These are phyloP conservation scores for Nakazawaea wickerhamii DNA, from an alignment of 805 yeast species.

Conservation along the genomic window DNA sequence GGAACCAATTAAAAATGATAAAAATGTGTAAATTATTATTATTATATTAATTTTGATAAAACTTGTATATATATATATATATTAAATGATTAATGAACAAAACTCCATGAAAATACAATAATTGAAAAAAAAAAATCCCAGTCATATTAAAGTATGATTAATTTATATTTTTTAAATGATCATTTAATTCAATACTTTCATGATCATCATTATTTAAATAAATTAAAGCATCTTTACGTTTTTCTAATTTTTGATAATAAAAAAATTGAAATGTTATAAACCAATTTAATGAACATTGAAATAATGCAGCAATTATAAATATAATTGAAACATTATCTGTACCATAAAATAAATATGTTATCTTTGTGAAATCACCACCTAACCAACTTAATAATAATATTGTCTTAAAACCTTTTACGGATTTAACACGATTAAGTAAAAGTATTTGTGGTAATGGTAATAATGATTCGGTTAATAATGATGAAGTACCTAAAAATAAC, in stretches of 20 bases:
- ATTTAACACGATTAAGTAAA: conserved; percentile 57
- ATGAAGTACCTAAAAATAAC: conserved; percentile 26
- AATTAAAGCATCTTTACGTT: conserved; percentile 11
- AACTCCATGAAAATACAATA: too few relatives aligned
- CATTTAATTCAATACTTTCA: conserved; percentile 3
- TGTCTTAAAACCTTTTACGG: conserved; percentile 74
- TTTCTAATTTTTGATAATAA: conserved; percentile 42
- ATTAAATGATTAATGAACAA: not conserved
- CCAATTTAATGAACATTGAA: conserved; percentile 73
- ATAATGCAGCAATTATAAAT: conserved; percentile 65
- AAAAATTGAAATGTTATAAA: conserved; percentile 70
- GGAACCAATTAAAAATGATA: conserved; percentile 11
- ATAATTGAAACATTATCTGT: conserved; percentile 61
- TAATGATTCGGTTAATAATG: conserved; percentile 62
- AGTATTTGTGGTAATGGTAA: conserved; percentile 76
- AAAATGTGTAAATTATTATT: not conserved
- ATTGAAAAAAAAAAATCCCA: not conserved
- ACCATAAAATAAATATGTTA: conserved; percentile 70
- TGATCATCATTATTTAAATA: conserved; percentile 12
- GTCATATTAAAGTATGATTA: not conserved
- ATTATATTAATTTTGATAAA: too few relatives aligned
- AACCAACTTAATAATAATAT: conserved; percentile 79
- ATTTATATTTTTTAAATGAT: conserved; percentile 1
- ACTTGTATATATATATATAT: conserved; percentile 1
- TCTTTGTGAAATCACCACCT: conserved; percentile 80